phyloP scores from a whole-genome alignment of 1,139 yeast species.

The Saccharomycopsis hybrid region DNA sequence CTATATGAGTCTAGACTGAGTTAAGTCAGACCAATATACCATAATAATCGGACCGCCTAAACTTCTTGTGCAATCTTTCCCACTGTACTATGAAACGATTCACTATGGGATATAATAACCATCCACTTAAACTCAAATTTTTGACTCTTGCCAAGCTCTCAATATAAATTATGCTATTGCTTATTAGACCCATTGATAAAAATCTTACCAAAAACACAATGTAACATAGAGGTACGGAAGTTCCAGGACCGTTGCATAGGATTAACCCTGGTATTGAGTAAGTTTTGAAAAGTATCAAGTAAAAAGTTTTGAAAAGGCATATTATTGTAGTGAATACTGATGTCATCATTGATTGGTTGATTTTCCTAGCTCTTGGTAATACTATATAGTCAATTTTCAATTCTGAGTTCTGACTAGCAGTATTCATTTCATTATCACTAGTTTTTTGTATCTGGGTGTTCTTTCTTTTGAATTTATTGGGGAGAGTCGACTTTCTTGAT shows the following conservation, averaged over 20 bases:
- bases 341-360: constrained; percentile 54
- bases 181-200: constrained; percentile 17
- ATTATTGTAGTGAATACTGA: constrained; percentile 47
- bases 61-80: constrained; percentile 52
- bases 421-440: not conserved
- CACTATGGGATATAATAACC: constrained; percentile 57
- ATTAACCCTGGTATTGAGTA: constrained; percentile 44
- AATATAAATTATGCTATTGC: constrained; percentile 68
- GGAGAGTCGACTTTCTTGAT: not conserved
- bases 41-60: constrained; percentile 63
- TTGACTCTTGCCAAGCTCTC: constrained; percentile 88
- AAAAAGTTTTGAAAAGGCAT: constrained; percentile 29
- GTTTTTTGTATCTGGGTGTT: too few species aligned
- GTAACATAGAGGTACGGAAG: constrained; percentile 72
- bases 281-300: constrained; percentile 24
- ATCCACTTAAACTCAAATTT: constrained; percentile 70
- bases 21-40: constrained; percentile 58
- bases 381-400: constrained; percentile 34
- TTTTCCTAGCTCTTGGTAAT: constrained; percentile 70
- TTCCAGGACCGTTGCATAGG: constrained; percentile 90
- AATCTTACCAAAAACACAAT: constrained; percentile 46
- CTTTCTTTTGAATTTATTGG: too few species aligned
- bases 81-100: constrained; percentile 87
- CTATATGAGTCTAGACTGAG: too few species aligned
- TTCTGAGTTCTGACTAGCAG: constrained; percentile 19